phyloP scores from a whole-genome alignment of 2,329 filamentous ascomycete species.

The Cladosporium sp. region DNA sequence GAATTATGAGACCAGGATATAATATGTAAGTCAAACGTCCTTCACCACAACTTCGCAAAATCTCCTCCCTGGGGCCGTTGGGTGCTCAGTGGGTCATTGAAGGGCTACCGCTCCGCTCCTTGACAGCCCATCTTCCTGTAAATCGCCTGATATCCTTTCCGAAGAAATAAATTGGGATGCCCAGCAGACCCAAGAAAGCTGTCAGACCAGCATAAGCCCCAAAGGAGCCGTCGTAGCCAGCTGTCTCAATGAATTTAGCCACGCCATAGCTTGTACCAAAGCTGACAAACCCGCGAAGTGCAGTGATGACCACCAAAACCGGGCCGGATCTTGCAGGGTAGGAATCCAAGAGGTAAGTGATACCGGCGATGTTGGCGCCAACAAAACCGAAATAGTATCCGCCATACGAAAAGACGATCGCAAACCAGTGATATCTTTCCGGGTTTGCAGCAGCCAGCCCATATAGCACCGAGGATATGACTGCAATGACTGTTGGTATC shows the following conservation, averaged over 20 bases:
- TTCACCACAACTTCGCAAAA: too few species aligned
- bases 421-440: conserved; percentile 34
- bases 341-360: conserved; percentile 41
- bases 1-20: too few species aligned
- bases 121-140: conserved; percentile 28
- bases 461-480: conserved; percentile 35
- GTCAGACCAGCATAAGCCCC: conserved; percentile 30
- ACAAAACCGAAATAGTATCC: conserved; percentile 36
- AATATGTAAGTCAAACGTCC: too few species aligned
- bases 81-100: conserved; percentile 19
- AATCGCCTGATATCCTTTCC: conserved; percentile 31
- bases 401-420: conserved; percentile 28
- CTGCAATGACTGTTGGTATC: conserved; percentile 34
- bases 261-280: conserved; percentile 42
- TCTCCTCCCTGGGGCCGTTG: too few species aligned
- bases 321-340: conserved; percentile 40
- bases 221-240: conserved; percentile 33
- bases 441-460: conserved; percentile 36
- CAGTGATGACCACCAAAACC: conserved; percentile 43
- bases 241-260: conserved; percentile 29
- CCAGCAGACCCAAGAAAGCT: conserved; percentile 28
- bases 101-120: conserved; percentile 16
- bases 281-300: conserved; percentile 43
- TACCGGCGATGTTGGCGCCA: conserved; percentile 40
- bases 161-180: conserved; percentile 29